phyloP scores from a whole-genome alignment of 2,329 filamentous ascomycete genomes.

The Aspergillus sp. region DNA sequence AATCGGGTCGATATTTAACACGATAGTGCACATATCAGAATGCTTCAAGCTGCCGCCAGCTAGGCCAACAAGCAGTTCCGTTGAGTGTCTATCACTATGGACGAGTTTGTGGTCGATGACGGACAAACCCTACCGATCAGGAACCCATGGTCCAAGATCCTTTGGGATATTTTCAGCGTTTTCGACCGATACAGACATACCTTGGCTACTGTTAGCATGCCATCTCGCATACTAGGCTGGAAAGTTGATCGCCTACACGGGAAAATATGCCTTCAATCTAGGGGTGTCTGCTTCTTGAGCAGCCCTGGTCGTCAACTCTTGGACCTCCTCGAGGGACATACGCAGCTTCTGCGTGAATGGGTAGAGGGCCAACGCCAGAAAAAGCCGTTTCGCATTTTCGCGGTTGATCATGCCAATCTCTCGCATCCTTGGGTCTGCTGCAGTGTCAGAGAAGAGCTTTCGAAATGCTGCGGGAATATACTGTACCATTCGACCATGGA shows the following conservation, averaged over 20 bases:
- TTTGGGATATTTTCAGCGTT: slow-evolving; percentile 16
- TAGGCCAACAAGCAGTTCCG: no score
- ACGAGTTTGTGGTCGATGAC: no score
- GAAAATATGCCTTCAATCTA: slow-evolving; percentile 38
- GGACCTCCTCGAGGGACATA: slow-evolving; percentile 34
- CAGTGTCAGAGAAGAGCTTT: slow-evolving; percentile 12
- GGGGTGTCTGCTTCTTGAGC: slow-evolving; percentile 30
- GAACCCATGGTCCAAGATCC: not conserved
- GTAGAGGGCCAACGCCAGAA: slow-evolving; percentile 37
- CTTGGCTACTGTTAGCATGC: slow-evolving; percentile 20
- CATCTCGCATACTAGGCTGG: not conserved
- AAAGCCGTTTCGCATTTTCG: slow-evolving; percentile 29
- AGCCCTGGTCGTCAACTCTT: slow-evolving; percentile 29
- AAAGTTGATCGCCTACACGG: slow-evolving; percentile 29
- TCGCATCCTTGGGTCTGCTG: slow-evolving; percentile 34
- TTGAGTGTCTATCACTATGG: not conserved
- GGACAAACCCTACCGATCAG: not conserved
- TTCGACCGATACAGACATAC: slow-evolving; percentile 38
- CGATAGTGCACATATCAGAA: no score
- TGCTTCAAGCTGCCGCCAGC: no score
- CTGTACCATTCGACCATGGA: slow-evolving; percentile 58
- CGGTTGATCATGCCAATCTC: slow-evolving; percentile 36
- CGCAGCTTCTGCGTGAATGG: slow-evolving; percentile 36
- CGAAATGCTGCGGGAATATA: not conserved
- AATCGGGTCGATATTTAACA: no score